Evolutionary conservation across 2,329 filamentous ascomycete genomes (phyloP).

Genomic region (Pseudogymnoascus pannorum): DNA sequence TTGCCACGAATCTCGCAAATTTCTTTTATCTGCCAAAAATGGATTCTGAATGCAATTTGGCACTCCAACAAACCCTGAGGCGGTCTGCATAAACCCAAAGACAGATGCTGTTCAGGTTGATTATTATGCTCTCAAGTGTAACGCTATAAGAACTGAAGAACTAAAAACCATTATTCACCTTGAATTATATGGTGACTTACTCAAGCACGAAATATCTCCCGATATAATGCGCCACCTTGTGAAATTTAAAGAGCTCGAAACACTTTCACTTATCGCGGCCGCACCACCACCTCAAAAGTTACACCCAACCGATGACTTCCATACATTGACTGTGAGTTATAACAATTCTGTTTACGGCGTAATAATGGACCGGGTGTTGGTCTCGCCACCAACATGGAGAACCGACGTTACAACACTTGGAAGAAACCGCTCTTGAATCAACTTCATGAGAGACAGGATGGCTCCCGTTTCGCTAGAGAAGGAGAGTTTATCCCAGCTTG

Average conservation of each 20-base stretch:
- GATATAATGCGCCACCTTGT: not conserved
- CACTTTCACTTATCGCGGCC: not conserved
- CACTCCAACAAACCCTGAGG: not conserved
- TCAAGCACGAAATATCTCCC: not conserved
- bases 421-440: not conserved
- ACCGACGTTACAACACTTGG: not conserved
- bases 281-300: not conserved
- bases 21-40: not conserved
- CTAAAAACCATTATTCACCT: not conserved
- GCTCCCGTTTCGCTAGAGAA: not conserved
- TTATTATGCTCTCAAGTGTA: not conserved
- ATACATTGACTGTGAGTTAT: no score
- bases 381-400: no score
- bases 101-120: not conserved
- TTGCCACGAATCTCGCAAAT: not conserved
- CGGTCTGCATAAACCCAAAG: not conserved
- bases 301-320: no score
- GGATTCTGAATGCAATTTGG: not conserved
- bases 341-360: no score
- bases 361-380: no score
- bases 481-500: not conserved
- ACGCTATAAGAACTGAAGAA: not conserved
- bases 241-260: not conserved
- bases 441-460: not conserved
- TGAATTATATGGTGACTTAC: not conserved